A percentile compares a stretch with the other conserved stretches of the same genome.
Conservation (phyloP, 1,284 basidiomycete species). For the Microstroma glucosiphilum region DNA sequence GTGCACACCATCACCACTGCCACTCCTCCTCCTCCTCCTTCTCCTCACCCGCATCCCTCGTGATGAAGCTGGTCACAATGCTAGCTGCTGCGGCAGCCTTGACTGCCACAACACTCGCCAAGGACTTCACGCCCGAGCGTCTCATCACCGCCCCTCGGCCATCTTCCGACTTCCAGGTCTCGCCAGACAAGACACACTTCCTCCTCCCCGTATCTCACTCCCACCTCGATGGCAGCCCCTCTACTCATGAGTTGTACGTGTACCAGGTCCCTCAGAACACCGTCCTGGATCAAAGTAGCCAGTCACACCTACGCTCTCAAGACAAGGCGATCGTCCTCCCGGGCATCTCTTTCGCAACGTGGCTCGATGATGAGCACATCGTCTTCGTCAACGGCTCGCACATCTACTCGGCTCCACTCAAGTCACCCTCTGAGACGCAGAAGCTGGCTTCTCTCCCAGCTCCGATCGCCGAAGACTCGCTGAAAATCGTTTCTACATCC, state of each 20-base stretch:
- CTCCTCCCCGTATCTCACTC: neutral
- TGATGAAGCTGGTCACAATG: neutral
- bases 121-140: conserved; percentile 7
- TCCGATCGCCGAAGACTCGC: conserved; percentile 7
- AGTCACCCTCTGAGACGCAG: neutral
- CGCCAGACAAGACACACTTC: conserved; percentile 6
- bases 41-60: neutral
- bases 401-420: neutral
- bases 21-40: neutral
- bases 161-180: conserved; percentile 2
- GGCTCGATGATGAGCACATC: conserved; percentile 13
- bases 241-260: neutral
- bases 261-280: neutral
- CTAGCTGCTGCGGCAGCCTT: neutral
- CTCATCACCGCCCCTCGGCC: conserved; percentile 12
- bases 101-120: neutral
- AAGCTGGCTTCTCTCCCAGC: conserved; percentile 1
- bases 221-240: neutral
- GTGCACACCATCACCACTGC: too few species aligned
- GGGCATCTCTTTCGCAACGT: conserved; percentile 7
- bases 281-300: neutral
- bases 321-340: neutral
- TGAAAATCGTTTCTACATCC: neutral
- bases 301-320: neutral
- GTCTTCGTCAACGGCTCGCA: conserved; percentile 1